A percentile compares a stretch with the other conserved stretches of the same genome.
Evolutionary conservation across 2,329 filamentous ascomycete species (phyloP).

Genomic region (Ophiocordyceps polyrhachis-furcata): DNA sequence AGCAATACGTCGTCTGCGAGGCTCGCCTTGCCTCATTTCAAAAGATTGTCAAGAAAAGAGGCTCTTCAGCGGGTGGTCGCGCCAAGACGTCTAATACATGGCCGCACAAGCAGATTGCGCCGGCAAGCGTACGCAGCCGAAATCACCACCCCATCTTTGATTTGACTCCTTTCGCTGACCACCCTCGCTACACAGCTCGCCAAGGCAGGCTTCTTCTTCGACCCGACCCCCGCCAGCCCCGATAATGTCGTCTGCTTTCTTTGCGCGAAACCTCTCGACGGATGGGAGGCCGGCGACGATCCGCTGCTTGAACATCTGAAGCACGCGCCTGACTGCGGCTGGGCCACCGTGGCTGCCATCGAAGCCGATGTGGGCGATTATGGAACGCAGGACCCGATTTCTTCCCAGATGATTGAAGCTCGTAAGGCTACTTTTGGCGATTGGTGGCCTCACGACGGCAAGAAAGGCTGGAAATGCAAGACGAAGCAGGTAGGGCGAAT

Average conservation of each 20-base stretch:
- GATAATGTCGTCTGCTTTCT: constrained; percentile 87
- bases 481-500: constrained; percentile 50
- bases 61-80: constrained; percentile 38
- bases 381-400: constrained; percentile 53
- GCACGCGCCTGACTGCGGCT: constrained; percentile 67
- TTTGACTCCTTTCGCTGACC: constrained; percentile 6
- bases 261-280: constrained; percentile 68
- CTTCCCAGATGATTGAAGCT: constrained; percentile 53
- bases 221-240: constrained; percentile 51
- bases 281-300: constrained; percentile 78
- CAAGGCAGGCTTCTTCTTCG: constrained; percentile 78
- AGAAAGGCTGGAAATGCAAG: constrained; percentile 79
- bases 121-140: constrained; percentile 11
- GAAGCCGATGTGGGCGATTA: constrained; percentile 44
- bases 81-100: constrained; percentile 44
- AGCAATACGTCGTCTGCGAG: constrained; percentile 44
- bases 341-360: constrained; percentile 55
- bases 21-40: constrained; percentile 70
- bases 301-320: constrained; percentile 72
- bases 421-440: constrained; percentile 68
- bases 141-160: not conserved
- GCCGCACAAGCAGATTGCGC: constrained; percentile 42
- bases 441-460: constrained; percentile 76
- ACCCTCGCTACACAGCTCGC: constrained; percentile 45
- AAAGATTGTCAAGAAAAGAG: constrained; percentile 45